These are phyloP conservation scores for Symbiotaphrina buchneri DNA, from an alignment of 495 filamentous ascomycete genomes.

Conservation along the genomic window DNA sequence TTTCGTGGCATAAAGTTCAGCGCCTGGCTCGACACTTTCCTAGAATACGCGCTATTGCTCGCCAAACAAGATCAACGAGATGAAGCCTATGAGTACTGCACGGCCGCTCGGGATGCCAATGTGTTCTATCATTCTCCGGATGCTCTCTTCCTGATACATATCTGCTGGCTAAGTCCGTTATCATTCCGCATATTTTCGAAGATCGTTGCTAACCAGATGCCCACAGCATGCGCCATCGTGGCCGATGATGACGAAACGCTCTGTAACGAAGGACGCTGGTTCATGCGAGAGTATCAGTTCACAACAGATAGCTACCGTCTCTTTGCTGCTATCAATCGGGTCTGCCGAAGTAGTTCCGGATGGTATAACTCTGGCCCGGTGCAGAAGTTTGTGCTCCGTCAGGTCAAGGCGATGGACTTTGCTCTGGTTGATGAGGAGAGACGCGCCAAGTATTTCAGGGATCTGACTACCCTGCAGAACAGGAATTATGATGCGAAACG, in stretches of 20 bases:
- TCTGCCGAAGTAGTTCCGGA: slow-evolving; percentile 26
- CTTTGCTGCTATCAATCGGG: slow-evolving; percentile 44
- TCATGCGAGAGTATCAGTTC: slow-evolving; percentile 70
- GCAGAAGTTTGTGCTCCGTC: slow-evolving; percentile 75
- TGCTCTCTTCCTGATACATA: slow-evolving; percentile 47
- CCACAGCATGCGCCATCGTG: slow-evolving; percentile 52
- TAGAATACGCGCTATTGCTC: slow-evolving; percentile 57
- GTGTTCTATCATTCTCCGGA: slow-evolving; percentile 51
- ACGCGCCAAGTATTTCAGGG: slow-evolving; percentile 14
- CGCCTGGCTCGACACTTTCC: slow-evolving; percentile 77
- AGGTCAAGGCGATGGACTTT: slow-evolving; percentile 78
- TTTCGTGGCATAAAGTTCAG: slow-evolving; percentile 64
- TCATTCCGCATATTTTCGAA: not conserved
- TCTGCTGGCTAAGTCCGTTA: slow-evolving; percentile 52
- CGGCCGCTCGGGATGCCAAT: slow-evolving; percentile 47
- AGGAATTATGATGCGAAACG: slow-evolving; percentile 20
- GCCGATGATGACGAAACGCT: slow-evolving; percentile 61
- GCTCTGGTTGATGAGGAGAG: slow-evolving; percentile 16
- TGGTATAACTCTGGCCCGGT: slow-evolving; percentile 34
- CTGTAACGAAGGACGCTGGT: slow-evolving; percentile 44
- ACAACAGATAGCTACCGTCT: slow-evolving; percentile 68
- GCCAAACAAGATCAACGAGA: slow-evolving; percentile 32
- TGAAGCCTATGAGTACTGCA: slow-evolving; percentile 56
- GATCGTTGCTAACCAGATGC: not conserved
- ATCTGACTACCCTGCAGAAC: slow-evolving; percentile 24